These are phyloP conservation scores for Diddensiella transvaalensis DNA, from an alignment of 805 yeast genomes.

Conservation along the genomic window DNA sequence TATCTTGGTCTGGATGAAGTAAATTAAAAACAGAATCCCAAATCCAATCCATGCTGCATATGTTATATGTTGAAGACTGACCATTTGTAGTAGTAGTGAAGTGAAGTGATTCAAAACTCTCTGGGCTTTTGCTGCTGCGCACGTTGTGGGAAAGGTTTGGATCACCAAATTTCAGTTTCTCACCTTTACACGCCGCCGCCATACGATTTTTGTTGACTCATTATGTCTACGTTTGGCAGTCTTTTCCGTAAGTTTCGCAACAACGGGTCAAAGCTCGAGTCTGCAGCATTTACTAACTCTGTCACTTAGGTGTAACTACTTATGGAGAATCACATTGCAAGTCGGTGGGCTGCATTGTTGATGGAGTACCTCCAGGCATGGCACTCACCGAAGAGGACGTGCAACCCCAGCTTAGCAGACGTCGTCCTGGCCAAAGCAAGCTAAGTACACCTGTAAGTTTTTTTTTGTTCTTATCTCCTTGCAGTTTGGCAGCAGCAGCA, in stretches of 20 bases:
- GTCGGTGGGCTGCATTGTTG: constrained; percentile 97
- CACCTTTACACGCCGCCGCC: not conserved
- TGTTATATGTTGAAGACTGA: not conserved
- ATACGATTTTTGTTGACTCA: constrained; percentile 1
- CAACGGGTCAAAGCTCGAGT: not conserved
- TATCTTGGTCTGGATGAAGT: not conserved
- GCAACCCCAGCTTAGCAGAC: constrained; percentile 92
- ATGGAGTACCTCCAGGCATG: constrained; percentile 97
- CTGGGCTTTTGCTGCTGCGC: too few species aligned
- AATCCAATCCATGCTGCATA: not conserved
- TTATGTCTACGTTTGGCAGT: constrained; percentile 72
- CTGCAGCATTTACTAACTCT: not conserved
- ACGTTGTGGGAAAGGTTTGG: not conserved
- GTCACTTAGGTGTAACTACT: constrained; percentile 62
- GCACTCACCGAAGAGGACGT: constrained; percentile 78
- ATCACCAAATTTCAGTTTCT: constrained; percentile 1
- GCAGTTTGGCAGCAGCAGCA: constrained; percentile 1
- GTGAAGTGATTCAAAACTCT: too few species aligned
- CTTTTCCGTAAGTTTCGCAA: constrained; percentile 33
- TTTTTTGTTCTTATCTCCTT: not conserved
- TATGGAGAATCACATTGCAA: constrained; percentile 98
- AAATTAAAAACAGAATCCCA: not conserved
- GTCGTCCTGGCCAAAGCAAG: constrained; percentile 96
- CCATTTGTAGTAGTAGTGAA: too few species aligned
- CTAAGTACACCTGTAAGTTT: constrained; percentile 69